Evolutionary conservation across 257 asterid genomes (phyloP).

Genomic region (Handroanthus guayacan): DNA sequence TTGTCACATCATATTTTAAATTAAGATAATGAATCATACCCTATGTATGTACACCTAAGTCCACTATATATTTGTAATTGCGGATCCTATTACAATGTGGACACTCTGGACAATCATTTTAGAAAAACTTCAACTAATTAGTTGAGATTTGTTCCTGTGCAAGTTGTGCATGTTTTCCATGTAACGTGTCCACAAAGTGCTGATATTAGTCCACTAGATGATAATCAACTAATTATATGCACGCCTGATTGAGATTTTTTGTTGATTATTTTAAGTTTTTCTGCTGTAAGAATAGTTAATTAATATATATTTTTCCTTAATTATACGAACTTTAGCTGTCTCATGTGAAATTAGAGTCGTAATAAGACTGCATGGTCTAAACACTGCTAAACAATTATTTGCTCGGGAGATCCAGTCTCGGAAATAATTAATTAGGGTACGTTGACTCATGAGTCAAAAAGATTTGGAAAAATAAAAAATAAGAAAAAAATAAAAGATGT

Average conservation of each 20-base stretch:
- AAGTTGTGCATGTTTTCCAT: conserved; percentile 22
- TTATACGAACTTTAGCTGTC: conserved; percentile 5
- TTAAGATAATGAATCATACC: neutral
- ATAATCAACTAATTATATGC: neutral
- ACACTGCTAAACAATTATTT: neutral
- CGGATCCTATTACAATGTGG: neutral
- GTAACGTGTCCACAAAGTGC: conserved; percentile 7
- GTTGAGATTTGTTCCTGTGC: conserved; percentile 17
- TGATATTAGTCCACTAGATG: neutral
- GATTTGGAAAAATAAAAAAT: no score
- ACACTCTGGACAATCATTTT: conserved; percentile 8
- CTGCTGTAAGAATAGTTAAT: neutral
- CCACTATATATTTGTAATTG: neutral
- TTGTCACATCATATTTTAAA: neutral
- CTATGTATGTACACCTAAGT: neutral
- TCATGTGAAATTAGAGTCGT: conserved; percentile 34
- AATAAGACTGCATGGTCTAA: conserved; percentile 21
- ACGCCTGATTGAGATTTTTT: neutral
- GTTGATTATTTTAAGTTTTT: neutral
- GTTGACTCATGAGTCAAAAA: no score
- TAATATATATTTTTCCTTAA: neutral
- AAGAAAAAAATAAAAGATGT: no score
- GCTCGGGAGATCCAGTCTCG: no score
- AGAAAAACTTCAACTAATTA: neutral
- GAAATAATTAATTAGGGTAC: no score